Base-by-base conservation (phyloP, 164 flowering plant species). In the Sextonia rubra region DNA sequence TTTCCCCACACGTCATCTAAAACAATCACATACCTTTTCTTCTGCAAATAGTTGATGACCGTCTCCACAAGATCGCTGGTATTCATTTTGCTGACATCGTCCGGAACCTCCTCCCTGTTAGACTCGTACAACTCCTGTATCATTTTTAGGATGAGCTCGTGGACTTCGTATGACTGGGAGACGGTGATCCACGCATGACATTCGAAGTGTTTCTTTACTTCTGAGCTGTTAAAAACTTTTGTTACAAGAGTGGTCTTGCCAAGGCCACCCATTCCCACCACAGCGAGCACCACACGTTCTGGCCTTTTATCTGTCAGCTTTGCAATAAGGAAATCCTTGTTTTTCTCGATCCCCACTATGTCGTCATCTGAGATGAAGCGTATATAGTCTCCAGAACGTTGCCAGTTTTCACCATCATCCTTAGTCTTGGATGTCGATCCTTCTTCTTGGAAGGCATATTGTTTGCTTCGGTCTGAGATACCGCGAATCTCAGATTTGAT, bases 261-360 rank as follows among this genome's bases (percentile, higher is more conserved):
- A 4, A 66, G 26, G 1, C 74, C 80, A 17, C 73, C 71, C 78
- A 75, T 78, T 3, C 80, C 80, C 49, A 66, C 52, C 22, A 66
- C 52, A 12, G 22, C 22, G 5, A n/a, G 0, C 60, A 56, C 18
- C 60, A 3, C 60, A 17, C 22, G 22, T 3, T n/a, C 14, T n/a
- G 0, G n/a, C 7, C 60, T 56, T 56, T 17, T 18, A 18, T 17
- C 60, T 0, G 60, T 48, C 44, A 86, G 69, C 91, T 78, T 78
- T 15, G 67, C 32, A 0, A 80, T 23, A 27, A 87, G 49, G 37
- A 26, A 47, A n/a, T 72, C 74, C 58, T 11, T 77, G 27, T 67
- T 27, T 29, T 75, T 74, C 2, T 82, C 83, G 63, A 87, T 76
- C 2, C 90, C 88, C 80, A 44, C 30, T 7, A 61, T 61, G 9